Evolutionary conservation across 495 filamentous ascomycete species (phyloP).

Genomic region (Pyrenopolyporus hunteri): DNA sequence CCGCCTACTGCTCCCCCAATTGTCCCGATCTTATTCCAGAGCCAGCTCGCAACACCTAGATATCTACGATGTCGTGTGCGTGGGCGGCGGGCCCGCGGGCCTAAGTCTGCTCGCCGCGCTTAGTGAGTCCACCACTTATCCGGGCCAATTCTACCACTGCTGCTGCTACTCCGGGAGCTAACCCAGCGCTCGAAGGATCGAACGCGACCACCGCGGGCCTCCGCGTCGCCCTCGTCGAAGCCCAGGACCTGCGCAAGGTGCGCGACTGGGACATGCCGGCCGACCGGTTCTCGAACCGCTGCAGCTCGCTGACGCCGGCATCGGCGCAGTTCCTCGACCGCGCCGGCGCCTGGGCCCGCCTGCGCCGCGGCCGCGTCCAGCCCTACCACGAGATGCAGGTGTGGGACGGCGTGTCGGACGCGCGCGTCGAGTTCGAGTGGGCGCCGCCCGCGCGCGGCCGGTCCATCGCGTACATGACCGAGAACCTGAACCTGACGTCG

Average conservation of each 20-base stretch:
- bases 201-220: conserved; percentile 76
- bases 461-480: conserved; percentile 91
- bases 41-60: conserved; percentile 49
- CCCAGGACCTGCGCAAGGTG: conserved; percentile 75
- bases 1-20: conserved; percentile 41
- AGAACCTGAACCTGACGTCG: conserved; percentile 86
- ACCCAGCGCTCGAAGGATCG: conserved; percentile 52
- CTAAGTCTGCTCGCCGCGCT: conserved; percentile 86
- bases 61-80: conserved; percentile 93
- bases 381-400: conserved; percentile 92
- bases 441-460: conserved; percentile 54
- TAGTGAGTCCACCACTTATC: conserved; percentile 58
- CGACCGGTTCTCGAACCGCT: conserved; percentile 85
- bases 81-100: conserved; percentile 96
- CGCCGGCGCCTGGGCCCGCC: conserved; percentile 89
- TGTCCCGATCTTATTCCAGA: conserved; percentile 48
- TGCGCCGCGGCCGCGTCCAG: conserved; percentile 74
- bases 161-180: too few relatives aligned
- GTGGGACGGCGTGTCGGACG: conserved; percentile 91
- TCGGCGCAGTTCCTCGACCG: conserved; percentile 71
- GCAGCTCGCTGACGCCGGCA: conserved; percentile 88
- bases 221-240: conserved; percentile 87
- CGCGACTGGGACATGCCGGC: conserved; percentile 67
- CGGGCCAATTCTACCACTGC: conserved; percentile 5
- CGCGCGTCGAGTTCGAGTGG: conserved; percentile 88